These are phyloP conservation scores for Kalmusia sp. DNA, from an alignment of 2,329 filamentous ascomycete genomes.

Conservation along the genomic window DNA sequence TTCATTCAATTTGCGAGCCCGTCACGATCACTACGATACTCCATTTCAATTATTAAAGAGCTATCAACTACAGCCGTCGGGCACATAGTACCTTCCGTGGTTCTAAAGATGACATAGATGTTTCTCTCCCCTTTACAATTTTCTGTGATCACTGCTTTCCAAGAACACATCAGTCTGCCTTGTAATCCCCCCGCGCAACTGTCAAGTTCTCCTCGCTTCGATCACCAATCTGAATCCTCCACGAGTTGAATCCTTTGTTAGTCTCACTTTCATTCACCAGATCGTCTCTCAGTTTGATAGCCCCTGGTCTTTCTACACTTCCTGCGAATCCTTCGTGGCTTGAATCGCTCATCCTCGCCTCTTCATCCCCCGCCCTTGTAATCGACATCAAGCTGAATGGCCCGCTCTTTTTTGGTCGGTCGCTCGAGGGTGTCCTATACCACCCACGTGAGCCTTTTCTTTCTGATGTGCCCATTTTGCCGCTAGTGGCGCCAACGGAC, in stretches of 20 bases:
- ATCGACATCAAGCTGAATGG: constrained; percentile 32
- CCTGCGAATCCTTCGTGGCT: constrained; percentile 28
- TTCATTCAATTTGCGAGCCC: too few species aligned
- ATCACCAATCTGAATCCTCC: constrained; percentile 35
- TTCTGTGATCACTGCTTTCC: constrained; percentile 14
- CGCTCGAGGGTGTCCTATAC: constrained; percentile 28
- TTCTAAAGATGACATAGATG: neutral
- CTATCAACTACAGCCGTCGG: too few species aligned
- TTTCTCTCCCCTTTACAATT: neutral
- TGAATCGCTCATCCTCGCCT: constrained; percentile 22
- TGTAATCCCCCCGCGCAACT: constrained; percentile 29
- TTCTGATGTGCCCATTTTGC: constrained; percentile 18
- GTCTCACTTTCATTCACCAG: constrained; percentile 22
- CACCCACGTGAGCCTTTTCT: constrained; percentile 10
- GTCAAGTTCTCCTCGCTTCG: constrained; percentile 34
- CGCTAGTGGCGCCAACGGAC: constrained; percentile 19
- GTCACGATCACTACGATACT: too few species aligned
- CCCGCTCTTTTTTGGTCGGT: constrained; percentile 24
- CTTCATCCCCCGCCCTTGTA: constrained; percentile 21
- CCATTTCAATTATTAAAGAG: too few species aligned
- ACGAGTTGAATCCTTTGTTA: constrained; percentile 33
- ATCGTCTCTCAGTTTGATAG: constrained; percentile 37
- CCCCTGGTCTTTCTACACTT: constrained; percentile 28
- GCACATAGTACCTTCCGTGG: too few species aligned
- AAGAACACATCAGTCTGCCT: constrained; percentile 34